Evolutionary conservation across 768 basidiomycete genomes (phyloP).

Genomic region (Boletus rufocinnamomeus): DNA sequence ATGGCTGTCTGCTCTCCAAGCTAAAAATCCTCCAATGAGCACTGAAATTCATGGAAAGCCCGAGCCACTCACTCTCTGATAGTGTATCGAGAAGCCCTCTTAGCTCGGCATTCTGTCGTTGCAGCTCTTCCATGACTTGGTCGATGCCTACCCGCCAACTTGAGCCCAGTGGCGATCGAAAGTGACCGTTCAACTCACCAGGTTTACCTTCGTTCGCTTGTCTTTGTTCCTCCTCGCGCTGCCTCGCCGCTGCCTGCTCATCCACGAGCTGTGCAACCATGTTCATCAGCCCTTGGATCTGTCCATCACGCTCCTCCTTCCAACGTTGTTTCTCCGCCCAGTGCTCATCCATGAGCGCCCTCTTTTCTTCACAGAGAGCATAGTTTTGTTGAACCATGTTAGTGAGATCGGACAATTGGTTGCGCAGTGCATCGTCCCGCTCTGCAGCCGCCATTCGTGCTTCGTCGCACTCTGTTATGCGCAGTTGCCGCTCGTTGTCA

Average conservation of each 20-base stretch:
- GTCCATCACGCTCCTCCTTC: constrained; percentile 57
- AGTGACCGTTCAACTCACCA: constrained; percentile 41
- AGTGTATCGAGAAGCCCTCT: constrained; percentile 54
- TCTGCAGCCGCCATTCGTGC: constrained; percentile 62
- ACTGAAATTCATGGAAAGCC: neutral
- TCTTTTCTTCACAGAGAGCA: constrained; percentile 60
- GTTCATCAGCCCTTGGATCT: constrained; percentile 57
- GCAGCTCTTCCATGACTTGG: constrained; percentile 58
- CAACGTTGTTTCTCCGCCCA: constrained; percentile 63
- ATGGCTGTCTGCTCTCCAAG: constrained; percentile 65
- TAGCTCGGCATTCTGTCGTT: constrained; percentile 60
- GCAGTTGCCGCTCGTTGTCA: constrained; percentile 60
- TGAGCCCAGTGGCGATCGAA: constrained; percentile 7
- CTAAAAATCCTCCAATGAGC: constrained; percentile 39
- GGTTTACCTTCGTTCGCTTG: constrained; percentile 55
- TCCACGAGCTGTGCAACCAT: constrained; percentile 61
- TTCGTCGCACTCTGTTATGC: constrained; percentile 61
- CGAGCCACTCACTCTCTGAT: constrained; percentile 52
- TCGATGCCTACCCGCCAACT: constrained; percentile 49
- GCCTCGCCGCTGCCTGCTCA: constrained; percentile 54
- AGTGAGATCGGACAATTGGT: constrained; percentile 70
- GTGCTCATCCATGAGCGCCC: constrained; percentile 56
- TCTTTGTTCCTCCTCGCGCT: constrained; percentile 53
- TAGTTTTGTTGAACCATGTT: constrained; percentile 70
- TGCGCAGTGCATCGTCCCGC: constrained; percentile 58